These are phyloP conservation scores for Otatea glauca DNA, from an alignment of 176 grass and related monocot genomes.

Conservation along the genomic window DNA sequence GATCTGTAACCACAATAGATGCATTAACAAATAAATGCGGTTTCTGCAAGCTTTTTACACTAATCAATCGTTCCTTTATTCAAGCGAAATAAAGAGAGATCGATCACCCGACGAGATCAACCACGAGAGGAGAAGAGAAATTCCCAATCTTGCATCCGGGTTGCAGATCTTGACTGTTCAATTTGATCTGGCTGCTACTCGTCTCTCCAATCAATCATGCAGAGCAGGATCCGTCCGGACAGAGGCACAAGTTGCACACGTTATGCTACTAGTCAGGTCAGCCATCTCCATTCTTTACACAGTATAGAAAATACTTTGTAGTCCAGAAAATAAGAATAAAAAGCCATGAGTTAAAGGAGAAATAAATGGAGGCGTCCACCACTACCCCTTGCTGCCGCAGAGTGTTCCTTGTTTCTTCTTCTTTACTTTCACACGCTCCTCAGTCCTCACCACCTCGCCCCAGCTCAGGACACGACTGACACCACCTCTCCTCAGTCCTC, in stretches of 20 bases:
- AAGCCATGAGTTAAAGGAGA: not conserved
- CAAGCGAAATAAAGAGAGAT: not conserved
- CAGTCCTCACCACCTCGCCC: not conserved
- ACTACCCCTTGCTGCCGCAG: not conserved
- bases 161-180: not conserved
- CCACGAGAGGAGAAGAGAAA: not conserved
- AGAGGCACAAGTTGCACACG: not conserved
- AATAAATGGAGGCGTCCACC: not conserved
- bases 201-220: not conserved
- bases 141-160: not conserved
- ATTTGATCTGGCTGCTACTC: not conserved
- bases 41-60: not conserved
- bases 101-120: not conserved
- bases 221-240: not conserved
- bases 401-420: not conserved
- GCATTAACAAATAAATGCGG: not conserved
- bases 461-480: conserved; percentile 3
- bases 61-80: not conserved
- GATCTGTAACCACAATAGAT: not conserved
- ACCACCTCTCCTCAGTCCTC: not conserved
- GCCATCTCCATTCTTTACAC: not conserved
- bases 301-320: not conserved
- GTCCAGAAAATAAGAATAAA: not conserved
- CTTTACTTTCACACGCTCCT: too few species aligned
- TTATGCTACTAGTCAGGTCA: not conserved